These are phyloP conservation scores for Tolypocladium capitatum DNA, from an alignment of 2,329 filamentous ascomycete species.

Conservation along the genomic window DNA sequence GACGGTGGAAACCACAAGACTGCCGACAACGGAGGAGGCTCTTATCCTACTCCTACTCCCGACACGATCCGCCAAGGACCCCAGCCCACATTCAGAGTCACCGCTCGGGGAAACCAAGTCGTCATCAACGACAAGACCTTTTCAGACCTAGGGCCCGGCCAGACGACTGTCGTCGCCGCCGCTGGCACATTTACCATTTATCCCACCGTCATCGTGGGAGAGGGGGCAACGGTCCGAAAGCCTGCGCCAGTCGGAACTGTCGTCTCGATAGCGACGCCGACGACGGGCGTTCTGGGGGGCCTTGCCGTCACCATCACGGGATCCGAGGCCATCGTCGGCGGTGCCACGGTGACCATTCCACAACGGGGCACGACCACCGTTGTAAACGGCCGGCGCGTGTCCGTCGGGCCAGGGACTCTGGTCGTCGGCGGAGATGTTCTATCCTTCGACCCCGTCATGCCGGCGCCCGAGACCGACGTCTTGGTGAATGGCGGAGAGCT, in stretches of 20 bases:
- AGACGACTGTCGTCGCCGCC: constrained; percentile 29
- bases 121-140: constrained; percentile 35
- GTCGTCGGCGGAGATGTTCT: constrained; percentile 24
- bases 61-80: constrained; percentile 1
- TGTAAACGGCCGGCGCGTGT: constrained; percentile 19
- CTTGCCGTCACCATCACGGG: constrained; percentile 28
- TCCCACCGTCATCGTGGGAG: constrained; percentile 31
- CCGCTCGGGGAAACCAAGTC: constrained; percentile 29
- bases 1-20: constrained; percentile 8
- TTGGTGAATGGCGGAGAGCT: constrained; percentile 35
- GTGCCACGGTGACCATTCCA: constrained; percentile 28
- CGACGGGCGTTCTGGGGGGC: constrained; percentile 23
- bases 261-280: constrained; percentile 20
- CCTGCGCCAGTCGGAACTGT: constrained; percentile 19
- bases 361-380: constrained; percentile 19
- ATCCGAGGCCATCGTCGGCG: constrained; percentile 26
- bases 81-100: constrained; percentile 23
- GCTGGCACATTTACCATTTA: constrained; percentile 33
- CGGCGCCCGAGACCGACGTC: constrained; percentile 24
- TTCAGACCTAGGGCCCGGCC: constrained; percentile 19
- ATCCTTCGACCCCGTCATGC: constrained; percentile 16
- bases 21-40: neutral
- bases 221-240: constrained; percentile 29
- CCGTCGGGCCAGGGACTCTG: constrained; percentile 20
- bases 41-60: neutral